Percentiles rank a stretch among this genome's conserved stretches.
These are phyloP conservation scores for Mucor indicus DNA, from an alignment of 371 early-diverging fungal species.

Conservation along the genomic window DNA sequence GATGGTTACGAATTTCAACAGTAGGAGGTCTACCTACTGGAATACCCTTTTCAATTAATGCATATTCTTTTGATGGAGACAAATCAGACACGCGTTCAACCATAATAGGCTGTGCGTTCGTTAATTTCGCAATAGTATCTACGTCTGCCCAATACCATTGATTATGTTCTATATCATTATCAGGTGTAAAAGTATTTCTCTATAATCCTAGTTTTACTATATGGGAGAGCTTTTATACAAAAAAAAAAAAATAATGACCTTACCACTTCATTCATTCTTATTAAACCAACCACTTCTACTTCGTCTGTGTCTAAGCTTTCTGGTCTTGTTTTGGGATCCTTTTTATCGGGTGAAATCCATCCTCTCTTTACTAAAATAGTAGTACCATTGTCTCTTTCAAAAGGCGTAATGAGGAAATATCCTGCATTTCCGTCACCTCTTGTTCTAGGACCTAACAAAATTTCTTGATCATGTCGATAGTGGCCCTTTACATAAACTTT, in stretches of 20 bases:
- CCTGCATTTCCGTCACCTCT: conserved; percentile 75
- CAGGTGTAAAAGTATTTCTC: conserved; percentile 66
- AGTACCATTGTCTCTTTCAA: conserved; percentile 72
- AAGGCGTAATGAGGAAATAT: conserved; percentile 83
- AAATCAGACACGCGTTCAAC: conserved; percentile 64
- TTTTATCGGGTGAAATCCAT: conserved; percentile 79
- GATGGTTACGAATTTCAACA: conserved; percentile 81
- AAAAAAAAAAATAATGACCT: neutral
- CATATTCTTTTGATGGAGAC: conserved; percentile 38
- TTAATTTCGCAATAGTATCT: conserved; percentile 67
- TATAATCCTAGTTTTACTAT: conserved; percentile 1
- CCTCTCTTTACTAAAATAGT: conserved; percentile 83
- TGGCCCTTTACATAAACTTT: conserved; percentile 66
- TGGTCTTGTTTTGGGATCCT: conserved; percentile 53
- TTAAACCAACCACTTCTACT: conserved; percentile 62
- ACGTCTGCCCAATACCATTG: conserved; percentile 87
- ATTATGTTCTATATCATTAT: conserved; percentile 59
- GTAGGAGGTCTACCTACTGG: conserved; percentile 71
- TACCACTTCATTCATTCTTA: conserved; percentile 64
- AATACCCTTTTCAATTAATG: conserved; percentile 56
- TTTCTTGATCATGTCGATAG: conserved; percentile 73
- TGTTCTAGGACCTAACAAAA: conserved; percentile 78
- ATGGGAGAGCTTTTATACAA: neutral
- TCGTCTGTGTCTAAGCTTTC: conserved; percentile 53
- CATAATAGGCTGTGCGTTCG: conserved; percentile 66